Evolutionary conservation across 345 rosid genomes (phyloP).

Genomic region (Syzygium aromaticum): DNA sequence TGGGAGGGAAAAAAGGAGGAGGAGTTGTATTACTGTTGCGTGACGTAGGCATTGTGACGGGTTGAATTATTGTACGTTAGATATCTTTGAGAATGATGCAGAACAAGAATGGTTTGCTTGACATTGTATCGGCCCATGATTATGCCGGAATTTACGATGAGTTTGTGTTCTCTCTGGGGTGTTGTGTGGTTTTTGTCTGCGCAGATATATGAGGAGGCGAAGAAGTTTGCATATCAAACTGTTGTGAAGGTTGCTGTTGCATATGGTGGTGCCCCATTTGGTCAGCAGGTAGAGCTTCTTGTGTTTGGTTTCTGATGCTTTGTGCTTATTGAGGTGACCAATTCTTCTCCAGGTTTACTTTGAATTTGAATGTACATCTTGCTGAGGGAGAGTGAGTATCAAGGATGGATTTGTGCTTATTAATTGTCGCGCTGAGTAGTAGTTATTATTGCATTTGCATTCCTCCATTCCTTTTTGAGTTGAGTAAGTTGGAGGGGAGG

Average conservation of each 20-base stretch:
- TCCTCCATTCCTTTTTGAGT: background rate
- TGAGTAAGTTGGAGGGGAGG: background rate
- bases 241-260: constrained; percentile 34
- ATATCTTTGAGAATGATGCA: background rate
- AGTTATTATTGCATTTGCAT: background rate
- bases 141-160: background rate
- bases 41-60: background rate
- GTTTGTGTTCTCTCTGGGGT: background rate
- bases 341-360: background rate
- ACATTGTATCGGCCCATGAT: background rate
- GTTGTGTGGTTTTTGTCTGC: background rate
- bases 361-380: background rate
- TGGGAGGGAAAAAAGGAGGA: background rate
- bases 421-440: background rate
- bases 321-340: background rate
- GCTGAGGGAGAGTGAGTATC: background rate
- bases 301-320: background rate
- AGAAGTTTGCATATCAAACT: constrained; percentile 33
- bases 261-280: constrained; percentile 42
- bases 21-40: background rate
- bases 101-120: background rate
- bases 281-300: constrained; percentile 20
- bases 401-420: background rate
- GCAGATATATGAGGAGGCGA: constrained; percentile 44
- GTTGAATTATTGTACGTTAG: background rate